phyloP scores from a whole-genome alignment of 2,329 filamentous ascomycete species.

The Aureobasidium leucospermi region DNA sequence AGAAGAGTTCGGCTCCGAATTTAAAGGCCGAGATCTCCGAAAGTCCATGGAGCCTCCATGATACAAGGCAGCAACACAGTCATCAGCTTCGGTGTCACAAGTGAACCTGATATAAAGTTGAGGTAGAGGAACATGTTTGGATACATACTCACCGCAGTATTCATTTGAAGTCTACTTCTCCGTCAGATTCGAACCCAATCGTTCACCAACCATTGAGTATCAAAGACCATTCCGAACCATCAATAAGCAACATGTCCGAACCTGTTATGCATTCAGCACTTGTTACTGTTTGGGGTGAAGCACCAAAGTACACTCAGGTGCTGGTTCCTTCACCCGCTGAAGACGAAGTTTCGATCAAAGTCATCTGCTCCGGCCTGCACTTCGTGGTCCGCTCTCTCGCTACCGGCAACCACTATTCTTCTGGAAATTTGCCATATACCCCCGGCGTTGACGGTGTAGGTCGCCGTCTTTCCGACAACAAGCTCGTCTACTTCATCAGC shows the following conservation, averaged over 20 bases:
- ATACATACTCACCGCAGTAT: neutral
- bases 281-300: conserved; percentile 34
- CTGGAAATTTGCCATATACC: conserved; percentile 42
- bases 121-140: neutral
- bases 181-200: neutral
- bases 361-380: conserved; percentile 48
- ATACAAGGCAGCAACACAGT: neutral
- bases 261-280: conserved; percentile 33
- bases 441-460: conserved; percentile 50
- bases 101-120: neutral
- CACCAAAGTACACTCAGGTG: conserved; percentile 30
- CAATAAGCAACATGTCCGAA: neutral
- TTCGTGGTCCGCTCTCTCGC: conserved; percentile 48
- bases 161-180: neutral
- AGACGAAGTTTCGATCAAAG: conserved; percentile 42
- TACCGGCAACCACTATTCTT: conserved; percentile 48
- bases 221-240: neutral
- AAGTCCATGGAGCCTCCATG: neutral
- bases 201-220: neutral
- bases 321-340: conserved; percentile 5
- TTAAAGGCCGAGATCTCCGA: neutral
- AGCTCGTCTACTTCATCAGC: conserved; percentile 45
- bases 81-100: neutral
- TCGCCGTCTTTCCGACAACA: conserved; percentile 33
- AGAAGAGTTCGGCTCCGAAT: neutral